These are phyloP conservation scores for Phytopythium oedochilum DNA, from an alignment of 352 stramenopile genomes.

Conservation along the genomic window DNA sequence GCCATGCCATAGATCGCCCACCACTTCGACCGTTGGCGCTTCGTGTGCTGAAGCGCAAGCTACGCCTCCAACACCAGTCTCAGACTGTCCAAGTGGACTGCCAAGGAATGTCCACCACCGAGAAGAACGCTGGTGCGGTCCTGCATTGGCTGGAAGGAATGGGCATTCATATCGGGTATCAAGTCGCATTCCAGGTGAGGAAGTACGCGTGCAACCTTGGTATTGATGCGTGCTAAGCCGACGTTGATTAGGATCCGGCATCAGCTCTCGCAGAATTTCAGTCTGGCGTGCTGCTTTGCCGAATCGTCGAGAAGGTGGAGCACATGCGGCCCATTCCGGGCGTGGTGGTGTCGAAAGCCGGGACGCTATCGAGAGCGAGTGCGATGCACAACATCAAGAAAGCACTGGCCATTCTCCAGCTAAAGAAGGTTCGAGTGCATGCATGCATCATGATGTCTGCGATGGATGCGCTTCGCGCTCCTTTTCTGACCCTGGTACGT, in stretches of 20 bases:
- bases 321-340: conserved; percentile 59
- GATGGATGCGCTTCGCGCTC: no score
- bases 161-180: conserved; percentile 19
- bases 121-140: conserved; percentile 12
- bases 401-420: conserved; percentile 46
- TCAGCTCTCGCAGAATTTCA: conserved; percentile 41
- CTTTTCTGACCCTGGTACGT: not conserved
- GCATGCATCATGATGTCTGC: not conserved
- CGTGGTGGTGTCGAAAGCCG: not conserved
- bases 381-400: conserved; percentile 74
- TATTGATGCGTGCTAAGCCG: not conserved
- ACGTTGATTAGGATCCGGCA: conserved; percentile 16
- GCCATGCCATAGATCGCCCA: not conserved
- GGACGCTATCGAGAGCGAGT: conserved; percentile 38
- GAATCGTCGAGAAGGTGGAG: conserved; percentile 67
- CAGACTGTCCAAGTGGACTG: not conserved
- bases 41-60: not conserved
- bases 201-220: no score
- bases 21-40: not conserved
- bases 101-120: not conserved
- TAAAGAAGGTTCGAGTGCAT: conserved; percentile 40
- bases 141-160: conserved; percentile 37
- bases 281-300: conserved; percentile 53
- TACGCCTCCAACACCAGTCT: not conserved
- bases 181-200: conserved; percentile 29